Evolutionary conservation across 495 filamentous ascomycete genomes (phyloP).

Genomic region (Aspergillus campestris): DNA sequence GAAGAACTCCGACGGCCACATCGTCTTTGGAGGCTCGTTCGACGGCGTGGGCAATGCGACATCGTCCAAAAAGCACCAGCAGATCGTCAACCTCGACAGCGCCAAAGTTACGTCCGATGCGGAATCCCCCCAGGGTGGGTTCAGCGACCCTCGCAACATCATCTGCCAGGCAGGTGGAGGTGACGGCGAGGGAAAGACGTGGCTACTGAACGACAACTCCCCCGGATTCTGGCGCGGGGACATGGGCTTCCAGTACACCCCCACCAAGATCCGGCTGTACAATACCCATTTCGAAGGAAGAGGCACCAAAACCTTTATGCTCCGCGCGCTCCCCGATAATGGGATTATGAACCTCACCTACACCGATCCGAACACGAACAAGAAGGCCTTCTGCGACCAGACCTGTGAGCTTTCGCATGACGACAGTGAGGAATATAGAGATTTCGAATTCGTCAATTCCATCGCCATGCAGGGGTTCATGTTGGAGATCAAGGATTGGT

Average conservation of each 20-base stretch:
- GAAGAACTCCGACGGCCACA: slow-evolving; percentile 67
- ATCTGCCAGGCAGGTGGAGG: slow-evolving; percentile 64
- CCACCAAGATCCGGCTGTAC: slow-evolving; percentile 79
- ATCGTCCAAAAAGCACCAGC: slow-evolving; percentile 51
- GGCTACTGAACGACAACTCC: slow-evolving; percentile 72
- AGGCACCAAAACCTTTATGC: slow-evolving; percentile 79
- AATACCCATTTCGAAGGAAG: slow-evolving; percentile 83
- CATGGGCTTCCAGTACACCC: slow-evolving; percentile 72
- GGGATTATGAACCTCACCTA: slow-evolving; percentile 98
- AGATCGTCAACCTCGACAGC: slow-evolving; percentile 75
- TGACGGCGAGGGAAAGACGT: slow-evolving; percentile 65
- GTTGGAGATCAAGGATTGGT: slow-evolving; percentile 77
- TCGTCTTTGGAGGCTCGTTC: slow-evolving; percentile 91
- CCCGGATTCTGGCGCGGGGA: slow-evolving; percentile 78
- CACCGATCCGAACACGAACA: slow-evolving; percentile 59
- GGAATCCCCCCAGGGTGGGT: slow-evolving; percentile 52
- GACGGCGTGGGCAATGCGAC: slow-evolving; percentile 80
- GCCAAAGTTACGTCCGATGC: slow-evolving; percentile 62
- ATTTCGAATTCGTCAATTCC: slow-evolving; percentile 81
- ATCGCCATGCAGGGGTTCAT: slow-evolving; percentile 86
- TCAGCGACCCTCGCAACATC: slow-evolving; percentile 72
- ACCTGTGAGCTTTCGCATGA: slow-evolving; percentile 70
- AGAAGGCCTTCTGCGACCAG: slow-evolving; percentile 61
- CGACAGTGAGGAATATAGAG: slow-evolving; percentile 58
- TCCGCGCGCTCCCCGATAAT: slow-evolving; percentile 69